phyloP scores from a whole-genome alignment of 371 early-diverging fungal genomes.

The Apophysomyces sp. region DNA sequence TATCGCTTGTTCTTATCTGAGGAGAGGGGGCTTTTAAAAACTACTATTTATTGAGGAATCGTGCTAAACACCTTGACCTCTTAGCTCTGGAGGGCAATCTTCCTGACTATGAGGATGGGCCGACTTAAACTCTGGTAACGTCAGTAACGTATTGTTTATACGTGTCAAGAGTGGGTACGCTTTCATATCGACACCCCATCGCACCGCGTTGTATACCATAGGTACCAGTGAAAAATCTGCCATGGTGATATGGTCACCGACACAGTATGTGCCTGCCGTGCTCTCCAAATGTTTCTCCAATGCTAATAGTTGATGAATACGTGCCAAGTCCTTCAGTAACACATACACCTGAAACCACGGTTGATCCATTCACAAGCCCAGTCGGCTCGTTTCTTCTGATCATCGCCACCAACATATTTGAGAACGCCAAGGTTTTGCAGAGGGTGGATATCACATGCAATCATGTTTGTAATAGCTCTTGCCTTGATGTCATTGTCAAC shows the following conservation, averaged over 20 bases:
- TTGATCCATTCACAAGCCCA: constrained; percentile 66
- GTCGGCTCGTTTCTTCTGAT: constrained; percentile 48
- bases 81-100: constrained; percentile 67
- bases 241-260: constrained; percentile 82
- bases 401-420: constrained; percentile 55
- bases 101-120: constrained; percentile 74
- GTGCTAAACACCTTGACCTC: constrained; percentile 5
- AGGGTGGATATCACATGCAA: constrained; percentile 89
- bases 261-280: constrained; percentile 72
- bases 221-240: constrained; percentile 85
- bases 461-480: constrained; percentile 51
- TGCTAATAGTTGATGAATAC: constrained; percentile 23
- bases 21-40: too few species aligned
- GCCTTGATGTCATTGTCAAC: constrained; percentile 40
- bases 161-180: constrained; percentile 67
- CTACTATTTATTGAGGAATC: too few species aligned
- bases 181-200: constrained; percentile 74
- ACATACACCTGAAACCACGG: constrained; percentile 65
- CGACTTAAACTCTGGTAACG: constrained; percentile 66
- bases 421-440: constrained; percentile 82
- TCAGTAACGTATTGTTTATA: constrained; percentile 50
- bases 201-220: constrained; percentile 77
- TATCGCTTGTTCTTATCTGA: too few species aligned
- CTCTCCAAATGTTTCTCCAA: constrained; percentile 64
- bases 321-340: background rate